These are phyloP conservation scores for Mycena pura DNA, from an alignment of 768 basidiomycete genomes.

Conservation along the genomic window DNA sequence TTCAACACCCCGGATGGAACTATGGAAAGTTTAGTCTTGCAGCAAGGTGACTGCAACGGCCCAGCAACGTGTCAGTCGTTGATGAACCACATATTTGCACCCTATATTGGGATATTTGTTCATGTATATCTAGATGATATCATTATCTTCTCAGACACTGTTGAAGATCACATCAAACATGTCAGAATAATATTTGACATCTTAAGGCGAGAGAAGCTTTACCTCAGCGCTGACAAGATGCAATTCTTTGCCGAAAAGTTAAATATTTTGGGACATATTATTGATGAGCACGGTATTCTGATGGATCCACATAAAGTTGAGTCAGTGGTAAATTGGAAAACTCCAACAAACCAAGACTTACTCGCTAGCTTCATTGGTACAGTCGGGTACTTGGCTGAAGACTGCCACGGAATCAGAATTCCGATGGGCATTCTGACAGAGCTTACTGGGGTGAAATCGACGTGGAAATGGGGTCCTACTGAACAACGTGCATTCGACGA, in stretches of 20 bases:
- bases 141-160: constrained; percentile 45
- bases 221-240: constrained; percentile 40
- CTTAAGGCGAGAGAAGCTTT: constrained; percentile 39
- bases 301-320: constrained; percentile 57
- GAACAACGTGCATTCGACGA: constrained; percentile 44
- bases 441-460: constrained; percentile 29
- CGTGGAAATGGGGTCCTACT: constrained; percentile 36
- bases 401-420: constrained; percentile 40
- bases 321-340: constrained; percentile 41
- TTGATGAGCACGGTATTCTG: constrained; percentile 46
- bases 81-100: constrained; percentile 45
- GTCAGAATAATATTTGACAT: constrained; percentile 39
- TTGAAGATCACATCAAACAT: constrained; percentile 42
- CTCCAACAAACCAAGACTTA: constrained; percentile 41
- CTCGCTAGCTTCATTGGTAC: constrained; percentile 43
- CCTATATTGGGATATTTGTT: constrained; percentile 41
- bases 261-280: constrained; percentile 40
- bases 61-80: constrained; percentile 46
- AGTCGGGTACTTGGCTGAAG: constrained; percentile 40
- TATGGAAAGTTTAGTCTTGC: no score
- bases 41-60: no score
- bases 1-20: no score
- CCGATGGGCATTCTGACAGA: constrained; percentile 45
- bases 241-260: constrained; percentile 24
- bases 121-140: constrained; percentile 42